Evolutionary conservation across 345 rosid species (phyloP).

Genomic region (Citrus cavaleriei): DNA sequence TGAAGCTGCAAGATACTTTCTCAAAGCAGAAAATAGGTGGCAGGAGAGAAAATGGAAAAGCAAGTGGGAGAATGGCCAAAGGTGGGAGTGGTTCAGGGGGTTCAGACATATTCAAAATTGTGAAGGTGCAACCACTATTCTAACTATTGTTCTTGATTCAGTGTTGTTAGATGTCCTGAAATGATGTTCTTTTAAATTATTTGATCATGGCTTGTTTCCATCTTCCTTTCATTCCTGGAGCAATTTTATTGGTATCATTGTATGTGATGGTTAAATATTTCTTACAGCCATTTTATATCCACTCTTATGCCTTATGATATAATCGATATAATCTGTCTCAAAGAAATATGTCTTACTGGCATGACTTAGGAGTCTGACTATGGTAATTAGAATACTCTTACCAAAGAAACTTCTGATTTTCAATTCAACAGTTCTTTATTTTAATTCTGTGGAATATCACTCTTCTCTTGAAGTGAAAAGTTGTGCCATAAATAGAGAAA

Average conservation of each 20-base stretch:
- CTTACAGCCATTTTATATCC: background rate
- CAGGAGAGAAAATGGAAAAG: constrained; percentile 61
- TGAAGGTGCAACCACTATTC: constrained; percentile 57
- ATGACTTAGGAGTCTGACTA: background rate
- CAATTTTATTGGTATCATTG: background rate
- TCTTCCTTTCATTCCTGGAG: background rate
- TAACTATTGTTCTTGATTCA: constrained; percentile 6
- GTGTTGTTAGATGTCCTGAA: constrained; percentile 2
- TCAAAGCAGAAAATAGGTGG: constrained; percentile 60
- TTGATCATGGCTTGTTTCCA: background rate
- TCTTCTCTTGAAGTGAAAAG: background rate
- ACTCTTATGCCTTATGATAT: background rate
- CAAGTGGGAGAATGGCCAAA: constrained; percentile 79
- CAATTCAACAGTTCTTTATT: background rate
- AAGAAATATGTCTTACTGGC: background rate
- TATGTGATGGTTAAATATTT: background rate
- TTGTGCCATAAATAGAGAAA: background rate
- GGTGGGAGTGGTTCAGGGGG: constrained; percentile 70
- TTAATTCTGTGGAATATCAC: background rate
- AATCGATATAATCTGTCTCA: background rate
- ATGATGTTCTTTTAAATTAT: background rate
- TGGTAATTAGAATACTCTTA: background rate
- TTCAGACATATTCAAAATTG: constrained; percentile 91
- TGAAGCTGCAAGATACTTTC: constrained; percentile 86
- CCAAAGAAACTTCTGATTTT: background rate